A percentile compares a stretch with the other conserved stretches of the same genome.
phyloP scores from a whole-genome alignment of 2,329 filamentous ascomycete species.

The Gnomoniopsis sp. region DNA sequence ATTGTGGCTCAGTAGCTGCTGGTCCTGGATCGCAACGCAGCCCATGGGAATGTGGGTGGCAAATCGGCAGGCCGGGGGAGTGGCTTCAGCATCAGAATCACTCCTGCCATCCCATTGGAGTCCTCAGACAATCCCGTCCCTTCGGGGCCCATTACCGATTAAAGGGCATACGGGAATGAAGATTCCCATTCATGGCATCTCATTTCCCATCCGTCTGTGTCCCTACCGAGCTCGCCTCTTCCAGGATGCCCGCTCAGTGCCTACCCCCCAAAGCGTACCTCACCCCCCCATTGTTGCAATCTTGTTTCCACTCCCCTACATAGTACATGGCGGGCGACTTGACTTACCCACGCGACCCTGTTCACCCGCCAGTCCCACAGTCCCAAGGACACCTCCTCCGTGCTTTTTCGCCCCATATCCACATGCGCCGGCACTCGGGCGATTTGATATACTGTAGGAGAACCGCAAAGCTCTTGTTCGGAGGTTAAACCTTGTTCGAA shows the following conservation, averaged over 20 bases:
- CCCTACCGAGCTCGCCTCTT: slow-evolving; percentile 10
- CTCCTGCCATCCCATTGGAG: background rate
- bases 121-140: slow-evolving; percentile 6
- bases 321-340: slow-evolving; percentile 8
- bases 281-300: slow-evolving; percentile 10
- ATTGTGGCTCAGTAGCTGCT: slow-evolving; percentile 21
- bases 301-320: slow-evolving; percentile 11
- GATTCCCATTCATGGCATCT: slow-evolving; percentile 13
- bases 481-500: slow-evolving; percentile 9
- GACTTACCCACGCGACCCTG: slow-evolving; percentile 6
- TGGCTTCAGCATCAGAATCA: too few species aligned
- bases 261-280: background rate
- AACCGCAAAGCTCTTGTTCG: background rate
- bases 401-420: slow-evolving; percentile 8
- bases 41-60: slow-evolving; percentile 7
- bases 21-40: background rate
- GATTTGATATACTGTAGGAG: background rate
- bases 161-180: slow-evolving; percentile 12
- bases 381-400: background rate
- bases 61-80: background rate
- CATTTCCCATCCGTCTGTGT: slow-evolving; percentile 11
- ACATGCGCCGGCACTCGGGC: slow-evolving; percentile 10
- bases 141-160: slow-evolving; percentile 10
- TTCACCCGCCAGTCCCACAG: slow-evolving; percentile 3
- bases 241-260: background rate